These are phyloP conservation scores for Debaryomyces subglobosus DNA, from an alignment of 1,139 yeast genomes.

Conservation along the genomic window DNA sequence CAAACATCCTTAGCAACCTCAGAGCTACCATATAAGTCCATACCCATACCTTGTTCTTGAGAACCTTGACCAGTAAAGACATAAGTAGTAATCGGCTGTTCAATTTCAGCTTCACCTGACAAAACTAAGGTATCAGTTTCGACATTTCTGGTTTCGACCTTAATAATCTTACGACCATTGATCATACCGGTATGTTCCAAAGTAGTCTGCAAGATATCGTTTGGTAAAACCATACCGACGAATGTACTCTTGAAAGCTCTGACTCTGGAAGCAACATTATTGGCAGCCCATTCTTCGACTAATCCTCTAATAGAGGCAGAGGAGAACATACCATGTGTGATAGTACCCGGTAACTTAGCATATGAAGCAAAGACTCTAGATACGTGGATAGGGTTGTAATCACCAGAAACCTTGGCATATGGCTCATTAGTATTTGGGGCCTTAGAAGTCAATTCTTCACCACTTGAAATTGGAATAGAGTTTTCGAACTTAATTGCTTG, in stretches of 20 bases:
- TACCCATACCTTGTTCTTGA: conserved; percentile 99
- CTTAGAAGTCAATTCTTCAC: conserved; percentile 70
- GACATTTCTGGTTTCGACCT: conserved; percentile 84
- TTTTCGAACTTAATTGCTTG: conserved; percentile 91
- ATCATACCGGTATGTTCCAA: conserved; percentile 98
- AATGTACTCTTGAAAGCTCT: conserved; percentile 91
- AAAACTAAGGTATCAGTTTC: conserved; percentile 79
- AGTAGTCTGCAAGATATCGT: conserved; percentile 83
- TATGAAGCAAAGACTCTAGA: conserved; percentile 92
- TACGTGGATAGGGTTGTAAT: conserved; percentile 97
- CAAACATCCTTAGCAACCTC: conserved; percentile 94
- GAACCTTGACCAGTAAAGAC: conserved; percentile 99
- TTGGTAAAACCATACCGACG: conserved; percentile 97
- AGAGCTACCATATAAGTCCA: conserved; percentile 92
- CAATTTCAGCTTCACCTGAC: conserved; percentile 96
- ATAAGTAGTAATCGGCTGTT: conserved; percentile 94
- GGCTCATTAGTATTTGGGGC: conserved; percentile 89
- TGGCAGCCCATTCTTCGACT: conserved; percentile 99
- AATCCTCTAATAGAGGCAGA: conserved; percentile 93
- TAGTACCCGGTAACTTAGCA: conserved; percentile 94
- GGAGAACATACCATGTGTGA: conserved; percentile 98
- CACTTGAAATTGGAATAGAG: conserved; percentile 83
- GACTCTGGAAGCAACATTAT: conserved; percentile 92
- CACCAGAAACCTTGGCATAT: conserved; percentile 97
- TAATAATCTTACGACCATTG: conserved; percentile 96